Conservation (phyloP, 2,329 filamentous ascomycete species). For the Sordariomycetes sp. region DNA sequence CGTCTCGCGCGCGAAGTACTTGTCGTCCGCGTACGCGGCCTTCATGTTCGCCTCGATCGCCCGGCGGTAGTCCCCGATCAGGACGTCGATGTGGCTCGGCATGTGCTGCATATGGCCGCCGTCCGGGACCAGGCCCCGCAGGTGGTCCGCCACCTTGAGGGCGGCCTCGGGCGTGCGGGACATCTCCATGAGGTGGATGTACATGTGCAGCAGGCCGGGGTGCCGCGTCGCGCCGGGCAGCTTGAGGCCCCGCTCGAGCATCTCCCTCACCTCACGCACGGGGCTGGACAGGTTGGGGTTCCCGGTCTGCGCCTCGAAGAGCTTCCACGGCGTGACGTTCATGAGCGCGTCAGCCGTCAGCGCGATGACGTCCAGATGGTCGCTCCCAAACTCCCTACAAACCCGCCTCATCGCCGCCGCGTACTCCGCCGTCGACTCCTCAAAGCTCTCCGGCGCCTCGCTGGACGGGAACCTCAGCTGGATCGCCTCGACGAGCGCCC, state of each 20-base stretch:
- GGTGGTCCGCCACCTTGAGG: constrained; percentile 47
- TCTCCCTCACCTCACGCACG: constrained; percentile 7
- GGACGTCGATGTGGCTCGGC: constrained; percentile 66
- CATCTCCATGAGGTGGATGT: constrained; percentile 74
- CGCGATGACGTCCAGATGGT: constrained; percentile 26
- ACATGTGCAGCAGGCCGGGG: constrained; percentile 62
- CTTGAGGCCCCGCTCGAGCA: constrained; percentile 35
- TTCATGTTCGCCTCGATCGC: constrained; percentile 57
- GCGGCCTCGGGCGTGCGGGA: constrained; percentile 54
- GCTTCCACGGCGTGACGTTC: constrained; percentile 34
- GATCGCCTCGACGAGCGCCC: constrained; percentile 49
- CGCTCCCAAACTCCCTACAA: constrained; percentile 19
- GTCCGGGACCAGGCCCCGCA: constrained; percentile 57
- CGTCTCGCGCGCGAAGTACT: constrained; percentile 48
- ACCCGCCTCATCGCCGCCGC: constrained; percentile 28
- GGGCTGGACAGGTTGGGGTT: constrained; percentile 13
- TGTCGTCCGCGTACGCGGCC: constrained; percentile 58
- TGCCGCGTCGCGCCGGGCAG: constrained; percentile 41
- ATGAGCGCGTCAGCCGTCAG: constrained; percentile 31
- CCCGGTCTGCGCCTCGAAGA: constrained; percentile 28
- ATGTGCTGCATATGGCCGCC: constrained; percentile 65
- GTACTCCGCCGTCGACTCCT: constrained; percentile 38
- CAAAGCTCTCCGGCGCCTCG: constrained; percentile 35
- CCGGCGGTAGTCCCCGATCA: constrained; percentile 59
- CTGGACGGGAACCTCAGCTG: constrained; percentile 45